A percentile compares a stretch with the other conserved stretches of the same genome.
Conservation (phyloP, 2,329 filamentous ascomycete species). For the Pseudogymnoascus sp. region DNA sequence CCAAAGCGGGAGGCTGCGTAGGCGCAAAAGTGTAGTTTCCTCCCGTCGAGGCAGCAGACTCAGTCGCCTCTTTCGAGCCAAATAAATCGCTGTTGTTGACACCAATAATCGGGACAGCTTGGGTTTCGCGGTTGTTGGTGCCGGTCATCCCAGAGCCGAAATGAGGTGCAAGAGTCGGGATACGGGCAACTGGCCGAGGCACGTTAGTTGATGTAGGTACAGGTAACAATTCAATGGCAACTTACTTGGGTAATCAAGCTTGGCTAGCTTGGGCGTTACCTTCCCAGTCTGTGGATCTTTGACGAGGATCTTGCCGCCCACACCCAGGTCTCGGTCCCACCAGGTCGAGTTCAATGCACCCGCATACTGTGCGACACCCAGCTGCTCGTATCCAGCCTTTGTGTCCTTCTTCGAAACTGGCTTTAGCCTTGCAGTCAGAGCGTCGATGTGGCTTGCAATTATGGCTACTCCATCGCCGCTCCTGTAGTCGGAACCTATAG, state of each 20-base stretch:
- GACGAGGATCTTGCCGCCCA: constrained; percentile 83
- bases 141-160: constrained; percentile 72
- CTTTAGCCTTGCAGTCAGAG: constrained; percentile 83
- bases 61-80: constrained; percentile 26
- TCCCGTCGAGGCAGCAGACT: constrained; percentile 20
- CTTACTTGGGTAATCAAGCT: constrained; percentile 78
- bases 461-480: constrained; percentile 82
- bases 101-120: constrained; percentile 90
- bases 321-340: constrained; percentile 93
- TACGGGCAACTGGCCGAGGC: constrained; percentile 55
- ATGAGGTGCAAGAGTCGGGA: constrained; percentile 88
- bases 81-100: constrained; percentile 62
- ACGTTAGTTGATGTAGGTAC: constrained; percentile 12
- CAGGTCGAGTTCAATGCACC: constrained; percentile 81
- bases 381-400: constrained; percentile 77
- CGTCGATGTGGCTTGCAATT: constrained; percentile 87
- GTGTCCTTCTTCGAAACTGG: constrained; percentile 78
- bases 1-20: constrained; percentile 77
- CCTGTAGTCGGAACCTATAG: constrained; percentile 70
- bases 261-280: constrained; percentile 74
- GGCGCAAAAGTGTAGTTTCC: constrained; percentile 55
- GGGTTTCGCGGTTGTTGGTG: constrained; percentile 73
- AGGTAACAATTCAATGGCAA: constrained; percentile 7
- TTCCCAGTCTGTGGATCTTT: constrained; percentile 65
- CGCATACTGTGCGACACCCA: constrained; percentile 88